Evolutionary conservation across 148 eudicot genomes (phyloP).

Genomic region (Heliamphora exappendiculata): DNA sequence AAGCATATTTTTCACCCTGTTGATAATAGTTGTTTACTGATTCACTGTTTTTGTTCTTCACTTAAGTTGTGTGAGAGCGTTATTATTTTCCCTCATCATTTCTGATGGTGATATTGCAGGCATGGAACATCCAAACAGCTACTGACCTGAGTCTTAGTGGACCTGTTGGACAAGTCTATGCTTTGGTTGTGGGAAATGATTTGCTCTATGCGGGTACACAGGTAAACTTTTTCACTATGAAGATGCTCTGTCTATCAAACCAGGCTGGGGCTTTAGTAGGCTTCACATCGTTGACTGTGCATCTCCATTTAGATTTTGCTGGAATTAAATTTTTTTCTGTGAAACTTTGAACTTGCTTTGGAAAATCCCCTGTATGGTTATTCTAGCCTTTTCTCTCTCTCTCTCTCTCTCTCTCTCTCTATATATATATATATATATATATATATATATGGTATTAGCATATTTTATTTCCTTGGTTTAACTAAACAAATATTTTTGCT

Average conservation of each 20-base stretch:
- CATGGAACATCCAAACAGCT: conserved; percentile 76
- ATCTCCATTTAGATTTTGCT: background rate
- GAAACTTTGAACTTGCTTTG: background rate
- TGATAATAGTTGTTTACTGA: background rate
- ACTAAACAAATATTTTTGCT: background rate
- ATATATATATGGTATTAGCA: background rate
- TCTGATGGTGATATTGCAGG: conserved; percentile 36
- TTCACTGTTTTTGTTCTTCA: background rate
- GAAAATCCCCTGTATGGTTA: background rate
- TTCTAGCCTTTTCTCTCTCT: background rate
- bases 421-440: too few species aligned
- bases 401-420: background rate
- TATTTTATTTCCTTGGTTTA: background rate
- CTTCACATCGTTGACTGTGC: background rate
- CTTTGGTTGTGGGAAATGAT: conserved; percentile 83
- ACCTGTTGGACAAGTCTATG: conserved; percentile 90
- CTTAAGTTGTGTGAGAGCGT: background rate
- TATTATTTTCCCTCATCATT: background rate
- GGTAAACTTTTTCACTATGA: conserved; percentile 30
- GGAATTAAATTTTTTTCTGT: background rate
- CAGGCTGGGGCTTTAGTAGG: background rate
- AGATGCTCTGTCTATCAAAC: background rate
- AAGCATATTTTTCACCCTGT: conserved; percentile 3
- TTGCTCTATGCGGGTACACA: conserved; percentile 83
- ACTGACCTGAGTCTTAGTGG: conserved; percentile 70